Evolutionary conservation across 75 land plant species (phyloP).

Genomic region (Gnetum montanum): DNA sequence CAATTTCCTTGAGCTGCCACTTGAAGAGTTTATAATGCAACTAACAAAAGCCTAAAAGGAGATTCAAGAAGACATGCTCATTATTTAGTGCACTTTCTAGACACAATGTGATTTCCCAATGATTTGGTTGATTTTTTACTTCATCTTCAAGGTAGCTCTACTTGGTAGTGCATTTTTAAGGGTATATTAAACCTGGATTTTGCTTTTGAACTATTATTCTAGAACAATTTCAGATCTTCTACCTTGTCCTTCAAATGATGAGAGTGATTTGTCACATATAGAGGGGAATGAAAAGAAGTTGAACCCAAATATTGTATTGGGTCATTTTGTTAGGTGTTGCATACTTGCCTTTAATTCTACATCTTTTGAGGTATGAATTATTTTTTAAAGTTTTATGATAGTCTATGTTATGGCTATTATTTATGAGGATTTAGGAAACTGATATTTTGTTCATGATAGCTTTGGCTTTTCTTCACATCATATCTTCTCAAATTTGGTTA

Average conservation of each 20-base stretch:
- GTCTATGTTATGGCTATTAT: no score
- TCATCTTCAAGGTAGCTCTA: conserved; percentile 45
- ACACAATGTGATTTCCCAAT: conserved; percentile 63
- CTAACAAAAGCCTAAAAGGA: conserved; percentile 35
- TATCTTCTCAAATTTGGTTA: no score
- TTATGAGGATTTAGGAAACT: no score
- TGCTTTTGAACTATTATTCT: conserved; percentile 1
- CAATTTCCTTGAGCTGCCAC: conserved; percentile 64
- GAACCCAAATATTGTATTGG: conserved; percentile 64
- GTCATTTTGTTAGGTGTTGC: conserved; percentile 80
- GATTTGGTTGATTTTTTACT: conserved; percentile 78
- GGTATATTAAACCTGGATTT: neutral
- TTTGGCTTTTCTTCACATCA: no score
- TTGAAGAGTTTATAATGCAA: conserved; percentile 58
- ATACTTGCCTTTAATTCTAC: conserved; percentile 69
- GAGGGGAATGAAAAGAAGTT: conserved; percentile 69
- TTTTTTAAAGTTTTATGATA: no score
- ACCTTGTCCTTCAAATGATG: conserved; percentile 18
- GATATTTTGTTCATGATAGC: no score
- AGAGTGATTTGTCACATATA: conserved; percentile 23
- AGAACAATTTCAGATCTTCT: conserved; percentile 37
- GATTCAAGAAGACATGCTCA: conserved; percentile 39
- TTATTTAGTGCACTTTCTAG: conserved; percentile 40
- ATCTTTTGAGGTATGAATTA: conserved; percentile 70
- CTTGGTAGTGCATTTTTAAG: neutral